phyloP scores from a whole-genome alignment of 805 yeast genomes.

The Saturnispora dispora region DNA sequence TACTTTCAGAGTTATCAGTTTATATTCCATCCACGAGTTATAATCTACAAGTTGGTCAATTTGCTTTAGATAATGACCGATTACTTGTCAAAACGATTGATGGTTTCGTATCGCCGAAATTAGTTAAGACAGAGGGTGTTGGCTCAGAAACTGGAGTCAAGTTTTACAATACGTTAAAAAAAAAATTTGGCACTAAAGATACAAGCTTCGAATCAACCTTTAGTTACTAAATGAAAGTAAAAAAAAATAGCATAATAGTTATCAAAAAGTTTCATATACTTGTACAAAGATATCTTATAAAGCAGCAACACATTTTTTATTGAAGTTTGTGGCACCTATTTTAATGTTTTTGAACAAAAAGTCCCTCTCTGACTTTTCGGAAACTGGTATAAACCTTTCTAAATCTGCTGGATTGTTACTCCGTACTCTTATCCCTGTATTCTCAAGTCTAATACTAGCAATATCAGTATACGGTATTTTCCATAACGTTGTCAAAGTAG shows the following conservation, averaged over 20 bases:
- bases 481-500: conserved; percentile 61
- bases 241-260: neutral
- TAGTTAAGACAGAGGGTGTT: conserved; percentile 48
- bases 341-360: conserved; percentile 66
- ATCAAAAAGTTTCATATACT: neutral
- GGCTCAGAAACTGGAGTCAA: conserved; percentile 35
- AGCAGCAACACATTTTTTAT: conserved; percentile 36
- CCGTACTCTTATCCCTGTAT: conserved; percentile 66
- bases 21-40: neutral
- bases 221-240: neutral
- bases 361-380: conserved; percentile 52
- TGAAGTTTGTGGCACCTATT: conserved; percentile 73
- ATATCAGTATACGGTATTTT: conserved; percentile 53
- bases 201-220: neutral
- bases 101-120: conserved; percentile 31
- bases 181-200: conserved; percentile 35
- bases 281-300: conserved; percentile 9
- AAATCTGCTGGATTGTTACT: conserved; percentile 36
- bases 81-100: conserved; percentile 30
- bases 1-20: conserved; percentile 33
- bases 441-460: conserved; percentile 63
- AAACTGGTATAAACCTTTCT: conserved; percentile 61
- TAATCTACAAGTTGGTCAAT: neutral
- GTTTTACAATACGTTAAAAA: conserved; percentile 37
- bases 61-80: conserved; percentile 8